Percentiles rank a stretch among this genome's conserved stretches.
Evolutionary conservation across 202 grass and related monocot genomes (phyloP).

Genomic region (Carex arenaria): DNA sequence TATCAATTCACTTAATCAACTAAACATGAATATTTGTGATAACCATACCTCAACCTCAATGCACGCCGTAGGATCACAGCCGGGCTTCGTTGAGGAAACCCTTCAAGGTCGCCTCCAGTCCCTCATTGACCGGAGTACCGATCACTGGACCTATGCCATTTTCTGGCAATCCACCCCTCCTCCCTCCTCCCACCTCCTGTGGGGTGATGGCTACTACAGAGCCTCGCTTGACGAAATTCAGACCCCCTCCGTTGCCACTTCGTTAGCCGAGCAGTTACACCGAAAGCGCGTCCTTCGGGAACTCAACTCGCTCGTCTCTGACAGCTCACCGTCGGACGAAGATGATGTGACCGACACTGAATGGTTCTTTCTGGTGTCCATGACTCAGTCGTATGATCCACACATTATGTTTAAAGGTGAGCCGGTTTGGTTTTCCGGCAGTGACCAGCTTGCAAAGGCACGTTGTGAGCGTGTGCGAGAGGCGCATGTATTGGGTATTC

Average conservation of each 20-base stretch:
- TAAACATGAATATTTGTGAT: not conserved
- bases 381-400: constrained; percentile 73
- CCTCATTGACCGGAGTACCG: constrained; percentile 54
- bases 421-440: constrained; percentile 47
- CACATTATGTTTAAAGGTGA: constrained; percentile 33
- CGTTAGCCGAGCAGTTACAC: constrained; percentile 60
- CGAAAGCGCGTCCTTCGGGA: constrained; percentile 73
- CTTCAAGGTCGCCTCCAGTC: constrained; percentile 74
- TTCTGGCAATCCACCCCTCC: constrained; percentile 73
- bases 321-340: constrained; percentile 36
- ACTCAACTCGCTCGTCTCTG: constrained; percentile 80
- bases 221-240: constrained; percentile 57
- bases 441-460: constrained; percentile 32
- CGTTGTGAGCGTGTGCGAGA: constrained; percentile 59
- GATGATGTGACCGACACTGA: constrained; percentile 87
- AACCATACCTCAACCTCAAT: not conserved
- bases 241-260: constrained; percentile 14
- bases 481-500: constrained; percentile 53
- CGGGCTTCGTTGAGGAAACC: constrained; percentile 47
- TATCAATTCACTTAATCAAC: not conserved
- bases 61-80: not conserved
- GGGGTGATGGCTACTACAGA: constrained; percentile 94
- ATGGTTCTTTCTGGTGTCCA: constrained; percentile 98
- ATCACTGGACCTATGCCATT: constrained; percentile 93
- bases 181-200: constrained; percentile 54